Evolutionary conservation across 2,329 filamentous ascomycete genomes (phyloP).

Genomic region (Ophiosphaerella narmari): DNA sequence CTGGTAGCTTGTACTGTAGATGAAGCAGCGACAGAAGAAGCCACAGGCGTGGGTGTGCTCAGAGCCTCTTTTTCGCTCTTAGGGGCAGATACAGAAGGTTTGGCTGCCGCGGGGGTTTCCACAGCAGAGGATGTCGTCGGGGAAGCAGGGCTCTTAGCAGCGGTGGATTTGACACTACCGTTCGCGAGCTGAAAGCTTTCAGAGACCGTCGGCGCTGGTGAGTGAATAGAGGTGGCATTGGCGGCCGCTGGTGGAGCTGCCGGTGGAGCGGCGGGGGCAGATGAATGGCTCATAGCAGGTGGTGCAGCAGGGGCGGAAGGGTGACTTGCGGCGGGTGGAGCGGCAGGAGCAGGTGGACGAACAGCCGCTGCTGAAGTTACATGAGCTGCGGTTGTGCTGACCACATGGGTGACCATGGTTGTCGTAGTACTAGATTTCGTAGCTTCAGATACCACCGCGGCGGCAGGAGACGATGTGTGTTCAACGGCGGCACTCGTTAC

Average conservation of each 20-base stretch:
- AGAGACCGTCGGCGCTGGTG: not conserved
- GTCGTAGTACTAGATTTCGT: not conserved
- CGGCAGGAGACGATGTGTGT: not conserved
- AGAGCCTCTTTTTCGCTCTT: not conserved
- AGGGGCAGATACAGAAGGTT: too few species aligned
- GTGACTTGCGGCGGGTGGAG: too few species aligned
- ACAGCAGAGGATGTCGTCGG: not conserved
- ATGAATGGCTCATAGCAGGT: not conserved
- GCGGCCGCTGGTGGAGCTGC: not conserved
- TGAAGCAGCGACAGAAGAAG: not conserved
- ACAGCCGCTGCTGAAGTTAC: not conserved
- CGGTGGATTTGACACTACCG: not conserved
- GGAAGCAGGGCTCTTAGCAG: not conserved
- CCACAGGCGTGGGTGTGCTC: not conserved
- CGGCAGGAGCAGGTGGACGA: not conserved
- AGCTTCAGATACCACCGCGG: not conserved
- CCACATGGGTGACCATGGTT: not conserved
- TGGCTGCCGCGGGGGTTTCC: not conserved
- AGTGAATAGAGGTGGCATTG: not conserved
- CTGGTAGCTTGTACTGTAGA: not conserved
- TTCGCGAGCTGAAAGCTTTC: constrained; percentile 5
- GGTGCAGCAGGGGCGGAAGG: not conserved
- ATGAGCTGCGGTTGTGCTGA: not conserved
- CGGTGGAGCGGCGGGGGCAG: not conserved
- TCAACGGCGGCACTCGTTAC: not conserved